Conservation (phyloP, 306 rosid species). For the Gastrolobium bilobum region DNA sequence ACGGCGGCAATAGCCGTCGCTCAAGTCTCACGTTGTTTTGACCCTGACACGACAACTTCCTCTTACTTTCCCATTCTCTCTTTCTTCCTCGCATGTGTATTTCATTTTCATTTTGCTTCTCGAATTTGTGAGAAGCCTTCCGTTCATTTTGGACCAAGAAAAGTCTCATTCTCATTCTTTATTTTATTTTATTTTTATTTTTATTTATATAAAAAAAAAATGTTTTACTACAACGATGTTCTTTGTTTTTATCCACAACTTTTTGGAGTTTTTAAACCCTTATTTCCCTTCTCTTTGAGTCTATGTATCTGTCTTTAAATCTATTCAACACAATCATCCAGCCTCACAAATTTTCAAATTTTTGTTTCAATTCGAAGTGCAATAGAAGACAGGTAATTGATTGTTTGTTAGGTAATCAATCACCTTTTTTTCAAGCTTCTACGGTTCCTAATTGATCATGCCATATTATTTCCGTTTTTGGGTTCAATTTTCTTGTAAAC, state of each 20-base stretch:
- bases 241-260: conserved; percentile 36
- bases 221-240: not conserved
- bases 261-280: not conserved
- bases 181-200: conserved; percentile 14
- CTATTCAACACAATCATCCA: conserved; percentile 35
- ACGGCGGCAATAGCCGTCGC: conserved; percentile 41
- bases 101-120: not conserved
- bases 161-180: conserved; percentile 34
- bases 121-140: conserved; percentile 24
- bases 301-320: conserved; percentile 9
- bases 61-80: not conserved
- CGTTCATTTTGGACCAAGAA: conserved; percentile 47
- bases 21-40: conserved; percentile 33
- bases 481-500: conserved; percentile 14
- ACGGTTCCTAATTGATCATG: conserved; percentile 8
- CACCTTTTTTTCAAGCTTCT: not conserved
- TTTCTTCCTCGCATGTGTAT: not conserved
- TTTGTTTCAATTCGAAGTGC: conserved; percentile 9
- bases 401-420: conserved; percentile 44
- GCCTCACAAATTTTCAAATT: conserved; percentile 21
- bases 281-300: conserved; percentile 36
- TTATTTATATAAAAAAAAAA: not conserved
- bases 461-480: not conserved
- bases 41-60: conserved; percentile 30
- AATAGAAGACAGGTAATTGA: not conserved